Evolutionary conservation across 306 rosid species (phyloP), one percentile per base, ranked within the genome.

Genomic region (Alnus glutinosa): DNA sequence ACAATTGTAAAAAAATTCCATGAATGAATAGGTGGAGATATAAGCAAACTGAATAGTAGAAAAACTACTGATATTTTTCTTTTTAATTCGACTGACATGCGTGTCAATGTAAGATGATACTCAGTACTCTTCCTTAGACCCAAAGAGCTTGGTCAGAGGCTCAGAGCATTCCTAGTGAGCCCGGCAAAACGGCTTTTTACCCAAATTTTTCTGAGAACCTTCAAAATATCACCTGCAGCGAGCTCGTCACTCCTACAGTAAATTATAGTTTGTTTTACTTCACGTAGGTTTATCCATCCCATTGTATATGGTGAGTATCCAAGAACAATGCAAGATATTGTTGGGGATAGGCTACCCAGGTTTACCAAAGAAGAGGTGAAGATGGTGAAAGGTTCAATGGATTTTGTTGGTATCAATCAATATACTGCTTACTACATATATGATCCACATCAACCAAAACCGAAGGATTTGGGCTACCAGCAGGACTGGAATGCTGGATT

Each of bases 251-350:
- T 34, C 2, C 37, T 34, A 34, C 37, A 34, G 37, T 34, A 34
- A 34, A 19, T 15, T 39, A 16, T 39, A 42, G n/a, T 67, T 14
- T 23, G 39, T 73, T 13, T 58, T 44, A 61, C 9, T 83, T 83
- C 51, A 32, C 30, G 37, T 70, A 95, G 98, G 98, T 95, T 92
- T 87, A 73, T 95, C 79, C 97, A 95, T 81, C 98, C 98, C 18
- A 69, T 95, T 74, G 93, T 91, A 12, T 92, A 90, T 69, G 98
- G 98, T 0, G 97, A 92, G 85, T 95, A 95, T 83, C 98, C 98
- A 28, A 92, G 23, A 85, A 91, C 98, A 11, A 79, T 95, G 55
- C 94, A 95, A 85, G 30, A 32, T 0, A 92, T 92, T 67, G 98
- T 91, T 62, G 97, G 97, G 48, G 54, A 86, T 0, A 91, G 98